Conservation (phyloP, 148 eudicot genomes). For the Vaccinium macrocarpon region DNA sequence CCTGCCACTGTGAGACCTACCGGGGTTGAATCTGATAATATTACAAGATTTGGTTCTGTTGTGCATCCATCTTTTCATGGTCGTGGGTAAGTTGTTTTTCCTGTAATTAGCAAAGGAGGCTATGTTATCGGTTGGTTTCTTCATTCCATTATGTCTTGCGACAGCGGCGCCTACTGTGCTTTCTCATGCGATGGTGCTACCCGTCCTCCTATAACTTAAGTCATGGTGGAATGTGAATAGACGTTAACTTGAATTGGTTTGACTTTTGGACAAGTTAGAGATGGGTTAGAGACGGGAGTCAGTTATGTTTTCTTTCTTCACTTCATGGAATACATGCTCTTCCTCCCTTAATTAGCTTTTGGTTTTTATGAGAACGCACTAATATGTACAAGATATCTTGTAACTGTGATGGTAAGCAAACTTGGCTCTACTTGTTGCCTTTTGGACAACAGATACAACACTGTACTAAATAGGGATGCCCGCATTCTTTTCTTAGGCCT, state of each 20-base stretch:
- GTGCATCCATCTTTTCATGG: conserved; percentile 24
- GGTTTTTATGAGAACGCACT: conserved; percentile 2
- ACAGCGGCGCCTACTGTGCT: neutral
- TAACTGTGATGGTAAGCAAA: neutral
- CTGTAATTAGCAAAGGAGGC: neutral
- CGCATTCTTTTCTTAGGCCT: neutral
- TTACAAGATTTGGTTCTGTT: conserved; percentile 27
- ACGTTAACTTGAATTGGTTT: neutral
- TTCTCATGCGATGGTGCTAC: neutral
- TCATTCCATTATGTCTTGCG: neutral
- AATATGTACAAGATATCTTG: neutral
- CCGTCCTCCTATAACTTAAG: neutral
- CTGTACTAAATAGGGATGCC: neutral
- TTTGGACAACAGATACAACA: too few species aligned
- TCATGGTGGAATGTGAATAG: neutral
- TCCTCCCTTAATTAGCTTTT: neutral
- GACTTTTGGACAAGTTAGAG: neutral
- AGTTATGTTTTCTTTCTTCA: neutral
- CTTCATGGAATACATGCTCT: neutral
- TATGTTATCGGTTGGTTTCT: neutral
- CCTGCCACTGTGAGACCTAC: conserved; percentile 27
- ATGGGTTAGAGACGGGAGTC: neutral
- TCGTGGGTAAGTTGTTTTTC: conserved; percentile 25
- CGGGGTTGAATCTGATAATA: conserved; percentile 21
- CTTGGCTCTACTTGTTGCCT: neutral